Percentiles rank a stretch among this genome's conserved stretches.
These are phyloP conservation scores for Gleditsia sinensis DNA, from an alignment of 306 rosid genomes.

Conservation along the genomic window DNA sequence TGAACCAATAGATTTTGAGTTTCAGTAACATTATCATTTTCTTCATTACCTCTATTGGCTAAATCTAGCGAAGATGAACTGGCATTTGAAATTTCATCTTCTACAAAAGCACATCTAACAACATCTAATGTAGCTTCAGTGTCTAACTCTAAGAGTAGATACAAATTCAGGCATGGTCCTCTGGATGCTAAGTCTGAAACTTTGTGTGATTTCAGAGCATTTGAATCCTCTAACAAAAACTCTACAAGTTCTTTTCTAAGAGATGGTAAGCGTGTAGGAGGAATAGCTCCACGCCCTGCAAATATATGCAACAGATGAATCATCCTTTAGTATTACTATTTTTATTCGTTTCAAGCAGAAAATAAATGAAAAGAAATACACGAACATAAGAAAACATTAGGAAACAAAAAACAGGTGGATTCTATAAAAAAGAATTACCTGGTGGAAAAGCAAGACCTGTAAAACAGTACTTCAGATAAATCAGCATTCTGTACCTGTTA, in stretches of 20 bases:
- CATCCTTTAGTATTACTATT: conserved; percentile 10
- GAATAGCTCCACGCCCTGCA: conserved; percentile 88
- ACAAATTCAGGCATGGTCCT: conserved; percentile 57
- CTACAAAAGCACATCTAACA: conserved; percentile 71
- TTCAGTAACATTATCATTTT: conserved; percentile 38
- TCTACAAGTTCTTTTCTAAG: conserved; percentile 79
- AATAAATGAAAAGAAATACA: not conserved
- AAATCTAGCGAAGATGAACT: conserved; percentile 44
- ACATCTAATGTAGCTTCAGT: conserved; percentile 85
- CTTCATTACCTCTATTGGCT: conserved; percentile 40
- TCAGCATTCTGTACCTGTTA: conserved; percentile 85
- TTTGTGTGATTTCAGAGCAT: conserved; percentile 47
- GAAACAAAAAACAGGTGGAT: not conserved
- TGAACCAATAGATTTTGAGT: conserved; percentile 62
- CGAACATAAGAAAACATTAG: conserved; percentile 4
- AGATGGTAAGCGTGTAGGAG: conserved; percentile 72
- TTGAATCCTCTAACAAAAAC: conserved; percentile 67
- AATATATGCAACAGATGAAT: conserved; percentile 35
- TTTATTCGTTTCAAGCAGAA: conserved; percentile 21
- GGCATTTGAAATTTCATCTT: conserved; percentile 52
- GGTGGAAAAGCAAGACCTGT: conserved; percentile 97
- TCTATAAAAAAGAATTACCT: conserved; percentile 47
- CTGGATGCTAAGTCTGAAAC: conserved; percentile 42
- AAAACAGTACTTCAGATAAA: conserved; percentile 96
- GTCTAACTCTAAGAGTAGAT: conserved; percentile 76